Conservation (phyloP, 352 stramenopile species). For the Achlya hypogyna region DNA sequence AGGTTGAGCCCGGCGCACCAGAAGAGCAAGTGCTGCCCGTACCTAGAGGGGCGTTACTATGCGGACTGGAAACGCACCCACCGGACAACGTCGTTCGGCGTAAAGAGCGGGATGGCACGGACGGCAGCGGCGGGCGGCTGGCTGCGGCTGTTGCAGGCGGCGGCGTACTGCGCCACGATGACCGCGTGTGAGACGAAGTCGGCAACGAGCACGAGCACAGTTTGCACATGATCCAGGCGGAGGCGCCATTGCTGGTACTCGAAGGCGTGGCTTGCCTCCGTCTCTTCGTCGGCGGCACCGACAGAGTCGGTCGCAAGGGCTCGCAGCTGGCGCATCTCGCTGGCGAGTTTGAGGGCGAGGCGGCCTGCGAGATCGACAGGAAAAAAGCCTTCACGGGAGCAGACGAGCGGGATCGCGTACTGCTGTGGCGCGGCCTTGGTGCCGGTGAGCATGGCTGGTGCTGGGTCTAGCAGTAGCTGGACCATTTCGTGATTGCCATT, state of each 20-base stretch:
- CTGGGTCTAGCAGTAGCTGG: constrained; percentile 41
- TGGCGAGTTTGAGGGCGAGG: constrained; percentile 34
- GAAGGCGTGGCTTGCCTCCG: background rate
- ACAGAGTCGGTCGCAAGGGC: background rate
- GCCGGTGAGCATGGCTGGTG: background rate
- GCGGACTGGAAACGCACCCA: background rate
- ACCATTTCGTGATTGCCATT: constrained; percentile 62
- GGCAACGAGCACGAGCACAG: constrained; percentile 33
- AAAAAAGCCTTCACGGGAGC: constrained; percentile 47
- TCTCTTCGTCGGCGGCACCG: background rate
- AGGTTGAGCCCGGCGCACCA: constrained; percentile 63
- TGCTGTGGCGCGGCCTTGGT: constrained; percentile 29
- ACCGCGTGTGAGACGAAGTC: constrained; percentile 44
- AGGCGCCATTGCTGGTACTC: constrained; percentile 47
- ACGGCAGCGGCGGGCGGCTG: background rate
- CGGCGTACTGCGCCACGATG: constrained; percentile 39
- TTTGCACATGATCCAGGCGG: constrained; percentile 47
- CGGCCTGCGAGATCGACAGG: constrained; percentile 53
- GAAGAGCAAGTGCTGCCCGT: constrained; percentile 70
- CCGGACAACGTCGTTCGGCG: background rate
- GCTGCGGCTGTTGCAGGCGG: background rate
- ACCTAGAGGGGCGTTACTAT: constrained; percentile 22
- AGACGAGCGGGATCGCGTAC: constrained; percentile 43
- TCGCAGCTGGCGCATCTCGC: constrained; percentile 34
- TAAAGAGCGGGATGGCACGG: background rate